Conservation (phyloP, 805 yeast genomes). For the Suhomyces tanzawaensis region DNA sequence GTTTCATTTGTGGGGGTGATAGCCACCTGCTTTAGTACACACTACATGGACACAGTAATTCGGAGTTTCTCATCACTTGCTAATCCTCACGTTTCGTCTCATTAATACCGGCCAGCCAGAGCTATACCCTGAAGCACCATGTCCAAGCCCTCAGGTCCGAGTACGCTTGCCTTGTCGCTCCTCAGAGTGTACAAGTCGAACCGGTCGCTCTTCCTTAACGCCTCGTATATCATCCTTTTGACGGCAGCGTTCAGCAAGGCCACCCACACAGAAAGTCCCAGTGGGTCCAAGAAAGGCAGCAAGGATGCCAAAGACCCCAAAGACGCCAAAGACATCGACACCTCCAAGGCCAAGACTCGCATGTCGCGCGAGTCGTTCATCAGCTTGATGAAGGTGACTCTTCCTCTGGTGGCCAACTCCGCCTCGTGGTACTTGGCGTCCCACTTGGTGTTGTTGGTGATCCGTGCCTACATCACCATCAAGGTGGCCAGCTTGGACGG, state of each 20-base stretch:
- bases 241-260: constrained; percentile 45
- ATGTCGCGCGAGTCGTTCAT: constrained; percentile 29
- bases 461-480: constrained; percentile 71
- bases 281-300: constrained; percentile 13
- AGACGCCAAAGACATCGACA: constrained; percentile 1
- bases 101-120: background rate
- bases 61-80: background rate
- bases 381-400: constrained; percentile 32
- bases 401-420: constrained; percentile 29
- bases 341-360: constrained; percentile 17
- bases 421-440: constrained; percentile 38
- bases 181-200: constrained; percentile 38
- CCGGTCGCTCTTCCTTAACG: constrained; percentile 39
- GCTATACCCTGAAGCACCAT: background rate
- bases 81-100: background rate
- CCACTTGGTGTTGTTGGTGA: constrained; percentile 59
- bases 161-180: constrained; percentile 24
- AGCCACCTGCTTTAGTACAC: too few relatives aligned
- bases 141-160: background rate
- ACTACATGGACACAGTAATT: too few relatives aligned
- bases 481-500: constrained; percentile 89
- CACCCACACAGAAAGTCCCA: constrained; percentile 33
- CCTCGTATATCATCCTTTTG: constrained; percentile 39
- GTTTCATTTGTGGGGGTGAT: background rate
- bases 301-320: constrained; percentile 4